These are phyloP conservation scores for Amauroascus verrucosus DNA, from an alignment of 2,329 filamentous ascomycete species.

Conservation along the genomic window DNA sequence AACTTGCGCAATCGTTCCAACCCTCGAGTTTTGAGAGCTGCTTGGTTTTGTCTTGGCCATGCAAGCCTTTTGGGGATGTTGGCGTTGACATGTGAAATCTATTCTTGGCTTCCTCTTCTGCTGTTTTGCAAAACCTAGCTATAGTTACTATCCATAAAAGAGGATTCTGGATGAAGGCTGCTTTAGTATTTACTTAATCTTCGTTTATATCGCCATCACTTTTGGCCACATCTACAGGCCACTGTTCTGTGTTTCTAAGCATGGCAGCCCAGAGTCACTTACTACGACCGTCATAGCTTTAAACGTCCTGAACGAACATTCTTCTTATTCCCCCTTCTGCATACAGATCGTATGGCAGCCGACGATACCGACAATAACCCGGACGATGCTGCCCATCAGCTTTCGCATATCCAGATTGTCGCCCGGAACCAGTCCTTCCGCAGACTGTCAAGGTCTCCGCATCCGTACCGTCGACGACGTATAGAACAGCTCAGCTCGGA, in stretches of 20 bases:
- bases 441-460: constrained; percentile 20
- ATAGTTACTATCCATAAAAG: no score
- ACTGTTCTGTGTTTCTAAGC: neutral
- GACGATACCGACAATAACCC: constrained; percentile 8
- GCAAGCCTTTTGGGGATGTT: neutral
- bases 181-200: no score
- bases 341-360: constrained; percentile 7
- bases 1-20: no score
- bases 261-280: neutral
- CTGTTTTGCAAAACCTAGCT: neutral
- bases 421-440: constrained; percentile 4
- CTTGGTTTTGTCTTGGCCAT: neutral
- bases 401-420: constrained; percentile 8
- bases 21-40: no score
- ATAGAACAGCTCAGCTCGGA: constrained; percentile 21
- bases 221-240: neutral
- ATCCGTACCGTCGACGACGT: constrained; percentile 21
- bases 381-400: constrained; percentile 19
- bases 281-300: neutral
- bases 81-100: neutral
- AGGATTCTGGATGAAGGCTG: no score
- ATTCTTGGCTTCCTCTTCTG: neutral
- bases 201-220: no score
- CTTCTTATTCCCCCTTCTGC: neutral
- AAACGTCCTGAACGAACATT: neutral